These are phyloP conservation scores for Silene latifolia DNA, from an alignment of 148 eudicot species.

Conservation along the genomic window DNA sequence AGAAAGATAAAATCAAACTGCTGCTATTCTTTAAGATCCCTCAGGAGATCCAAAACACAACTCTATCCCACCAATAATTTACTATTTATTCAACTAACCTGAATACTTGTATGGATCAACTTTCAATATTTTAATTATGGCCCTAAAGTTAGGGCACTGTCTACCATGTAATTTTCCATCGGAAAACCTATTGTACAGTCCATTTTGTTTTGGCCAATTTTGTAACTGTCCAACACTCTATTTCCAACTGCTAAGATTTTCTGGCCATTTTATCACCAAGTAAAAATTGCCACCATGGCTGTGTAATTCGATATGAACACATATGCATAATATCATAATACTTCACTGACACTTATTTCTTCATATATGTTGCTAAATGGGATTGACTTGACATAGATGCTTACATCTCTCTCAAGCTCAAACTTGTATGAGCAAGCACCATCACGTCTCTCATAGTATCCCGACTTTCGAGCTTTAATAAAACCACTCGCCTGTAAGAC, in stretches of 20 bases:
- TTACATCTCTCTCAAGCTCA: slow-evolving; percentile 40
- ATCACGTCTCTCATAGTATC: slow-evolving; percentile 28
- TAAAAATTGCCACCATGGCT: neutral
- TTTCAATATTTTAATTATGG: too few species aligned
- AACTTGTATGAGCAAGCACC: slow-evolving; percentile 28
- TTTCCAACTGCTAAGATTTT: neutral
- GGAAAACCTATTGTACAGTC: neutral
- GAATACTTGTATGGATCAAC: too few species aligned
- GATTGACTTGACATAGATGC: slow-evolving; percentile 15
- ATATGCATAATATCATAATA: neutral
- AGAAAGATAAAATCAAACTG: too few species aligned
- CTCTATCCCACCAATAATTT: too few species aligned
- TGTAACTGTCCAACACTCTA: neutral
- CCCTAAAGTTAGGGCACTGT: too few species aligned
- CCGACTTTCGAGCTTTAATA: slow-evolving; percentile 15
- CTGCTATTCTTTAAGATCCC: too few species aligned
- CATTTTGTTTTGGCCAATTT: slow-evolving; percentile 4
- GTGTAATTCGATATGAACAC: too few species aligned
- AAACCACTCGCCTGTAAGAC: slow-evolving; percentile 24
- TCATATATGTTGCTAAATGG: neutral
- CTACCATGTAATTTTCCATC: too few species aligned
- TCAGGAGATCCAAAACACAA: too few species aligned
- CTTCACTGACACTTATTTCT: neutral
- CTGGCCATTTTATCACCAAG: neutral
- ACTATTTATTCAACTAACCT: too few species aligned